phyloP scores from a whole-genome alignment of 1,139 yeast species.

The Pichia sp. region DNA sequence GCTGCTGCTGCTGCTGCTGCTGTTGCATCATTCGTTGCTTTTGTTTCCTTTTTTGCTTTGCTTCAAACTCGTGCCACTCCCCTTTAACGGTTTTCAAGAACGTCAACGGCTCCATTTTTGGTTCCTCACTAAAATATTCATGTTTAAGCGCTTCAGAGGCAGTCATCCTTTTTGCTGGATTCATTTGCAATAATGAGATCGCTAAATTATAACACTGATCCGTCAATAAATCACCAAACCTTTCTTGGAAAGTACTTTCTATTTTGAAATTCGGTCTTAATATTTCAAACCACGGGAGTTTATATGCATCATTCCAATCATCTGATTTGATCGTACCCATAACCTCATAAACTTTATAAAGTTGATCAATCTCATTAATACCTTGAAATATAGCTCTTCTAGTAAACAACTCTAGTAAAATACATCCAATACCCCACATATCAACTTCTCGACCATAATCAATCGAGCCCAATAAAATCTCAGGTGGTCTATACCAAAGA shows the following conservation, averaged over 20 bases:
- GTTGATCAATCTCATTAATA: slow-evolving; percentile 77
- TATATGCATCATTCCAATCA: slow-evolving; percentile 72
- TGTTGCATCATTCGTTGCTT: slow-evolving; percentile 36
- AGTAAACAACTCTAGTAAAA: slow-evolving; percentile 72
- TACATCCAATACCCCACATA: slow-evolving; percentile 96
- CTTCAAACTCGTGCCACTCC: slow-evolving; percentile 98
- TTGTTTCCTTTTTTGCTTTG: slow-evolving; percentile 70
- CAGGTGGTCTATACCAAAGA: slow-evolving; percentile 97
- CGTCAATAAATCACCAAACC: slow-evolving; percentile 38
- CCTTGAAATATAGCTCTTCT: slow-evolving; percentile 80
- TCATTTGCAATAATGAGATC: slow-evolving; percentile 47
- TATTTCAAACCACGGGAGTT: slow-evolving; percentile 90
- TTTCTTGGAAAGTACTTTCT: slow-evolving; percentile 38
- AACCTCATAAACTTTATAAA: slow-evolving; percentile 63
- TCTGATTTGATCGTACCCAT: slow-evolving; percentile 80
- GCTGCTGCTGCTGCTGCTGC: slow-evolving; percentile 16
- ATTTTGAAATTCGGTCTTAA: slow-evolving; percentile 51
- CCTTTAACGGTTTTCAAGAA: slow-evolving; percentile 53
- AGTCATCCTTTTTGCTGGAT: slow-evolving; percentile 57
- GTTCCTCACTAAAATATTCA: slow-evolving; percentile 63
- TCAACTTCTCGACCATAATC: slow-evolving; percentile 88
- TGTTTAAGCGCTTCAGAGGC: slow-evolving; percentile 59
- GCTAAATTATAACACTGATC: slow-evolving; percentile 62
- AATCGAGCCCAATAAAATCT: slow-evolving; percentile 80
- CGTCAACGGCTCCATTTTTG: slow-evolving; percentile 48